phyloP scores from a whole-genome alignment of 2,329 filamentous ascomycete species.

The Sphaceloma murrayae region DNA sequence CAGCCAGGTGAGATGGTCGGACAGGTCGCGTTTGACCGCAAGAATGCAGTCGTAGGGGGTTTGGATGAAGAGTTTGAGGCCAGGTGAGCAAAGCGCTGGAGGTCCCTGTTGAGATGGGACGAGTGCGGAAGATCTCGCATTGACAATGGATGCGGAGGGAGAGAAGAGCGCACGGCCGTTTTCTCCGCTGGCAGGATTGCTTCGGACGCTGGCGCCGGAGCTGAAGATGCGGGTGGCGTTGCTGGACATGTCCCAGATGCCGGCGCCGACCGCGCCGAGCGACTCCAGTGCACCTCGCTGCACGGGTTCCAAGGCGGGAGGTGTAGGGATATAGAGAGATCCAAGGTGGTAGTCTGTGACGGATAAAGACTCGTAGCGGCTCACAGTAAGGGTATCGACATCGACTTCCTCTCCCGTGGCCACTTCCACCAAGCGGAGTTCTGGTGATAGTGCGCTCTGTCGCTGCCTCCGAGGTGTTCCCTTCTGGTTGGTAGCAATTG shows the following conservation, averaged over 20 bases:
- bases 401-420: slow-evolving; percentile 73
- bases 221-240: slow-evolving; percentile 81
- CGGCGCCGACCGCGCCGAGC: slow-evolving; percentile 49
- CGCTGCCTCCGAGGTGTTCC: slow-evolving; percentile 57
- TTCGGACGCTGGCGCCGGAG: slow-evolving; percentile 66
- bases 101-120: slow-evolving; percentile 32
- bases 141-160: slow-evolving; percentile 28
- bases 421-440: slow-evolving; percentile 84
- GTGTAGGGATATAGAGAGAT: slow-evolving; percentile 67
- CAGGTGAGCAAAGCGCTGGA: slow-evolving; percentile 44
- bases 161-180: slow-evolving; percentile 28
- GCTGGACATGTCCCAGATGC: slow-evolving; percentile 73
- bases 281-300: slow-evolving; percentile 68
- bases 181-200: slow-evolving; percentile 34
- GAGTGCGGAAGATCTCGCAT: slow-evolving; percentile 16
- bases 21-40: slow-evolving; percentile 74
- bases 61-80: slow-evolving; percentile 82
- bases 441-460: slow-evolving; percentile 73
- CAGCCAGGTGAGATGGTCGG: slow-evolving; percentile 80
- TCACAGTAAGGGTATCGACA: slow-evolving; percentile 76
- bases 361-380: slow-evolving; percentile 74
- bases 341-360: slow-evolving; percentile 87
- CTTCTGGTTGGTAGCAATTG: slow-evolving; percentile 39
- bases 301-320: slow-evolving; percentile 49
- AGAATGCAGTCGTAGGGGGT: slow-evolving; percentile 96